Conservation (phyloP, 73 alveolate genomes). For the Blepharisma stoltei region DNA sequence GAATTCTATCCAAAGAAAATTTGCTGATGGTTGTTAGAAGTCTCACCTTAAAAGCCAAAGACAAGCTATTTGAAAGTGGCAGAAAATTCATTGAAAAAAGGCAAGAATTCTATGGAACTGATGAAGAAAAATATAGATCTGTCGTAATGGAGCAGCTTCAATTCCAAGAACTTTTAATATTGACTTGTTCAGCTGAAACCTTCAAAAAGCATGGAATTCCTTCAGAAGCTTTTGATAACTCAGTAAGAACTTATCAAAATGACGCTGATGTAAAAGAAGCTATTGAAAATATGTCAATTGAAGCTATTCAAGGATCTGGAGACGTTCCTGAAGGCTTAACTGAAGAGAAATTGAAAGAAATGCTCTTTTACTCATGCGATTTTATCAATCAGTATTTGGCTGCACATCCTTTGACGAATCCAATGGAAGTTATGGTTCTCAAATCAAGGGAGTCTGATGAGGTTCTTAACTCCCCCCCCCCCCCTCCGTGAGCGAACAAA, state of each 20-base stretch:
- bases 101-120: conserved; percentile 10
- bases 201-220: not conserved
- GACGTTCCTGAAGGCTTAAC: conserved; percentile 2
- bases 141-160: conserved; percentile 26
- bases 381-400: not conserved
- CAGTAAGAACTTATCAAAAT: not conserved
- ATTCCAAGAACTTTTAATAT: conserved; percentile 7
- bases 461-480: no score
- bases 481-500: no score
- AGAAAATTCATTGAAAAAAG: conserved; percentile 9
- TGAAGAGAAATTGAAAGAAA: conserved; percentile 14
- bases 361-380: conserved; percentile 3
- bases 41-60: not conserved
- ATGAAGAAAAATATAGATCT: conserved; percentile 15
- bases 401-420: not conserved
- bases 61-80: conserved; percentile 22
- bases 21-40: not conserved
- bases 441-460: conserved; percentile 30
- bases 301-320: conserved; percentile 11
- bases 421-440: not conserved
- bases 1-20: not conserved
- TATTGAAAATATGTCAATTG: conserved; percentile 13
- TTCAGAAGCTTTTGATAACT: not conserved
- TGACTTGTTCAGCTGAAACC: conserved; percentile 13
- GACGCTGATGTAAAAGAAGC: conserved; percentile 20